Conservation (phyloP, 192 early-diverging fungal species). For the Linnemannia elongata region DNA sequence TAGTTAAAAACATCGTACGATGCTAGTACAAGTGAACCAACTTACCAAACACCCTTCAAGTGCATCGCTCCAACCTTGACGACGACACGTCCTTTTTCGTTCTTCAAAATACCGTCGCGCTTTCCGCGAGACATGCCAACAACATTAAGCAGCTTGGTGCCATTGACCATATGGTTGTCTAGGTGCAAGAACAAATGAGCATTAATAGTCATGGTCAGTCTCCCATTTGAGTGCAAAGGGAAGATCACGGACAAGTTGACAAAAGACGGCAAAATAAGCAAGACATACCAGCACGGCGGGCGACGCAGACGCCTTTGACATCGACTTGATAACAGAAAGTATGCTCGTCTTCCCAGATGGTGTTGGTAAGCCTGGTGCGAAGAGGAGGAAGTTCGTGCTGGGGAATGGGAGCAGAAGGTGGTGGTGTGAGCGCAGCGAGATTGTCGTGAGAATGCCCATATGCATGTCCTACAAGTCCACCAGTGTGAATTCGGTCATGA, state of each 20-base stretch:
- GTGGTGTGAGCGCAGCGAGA: slow-evolving; percentile 37
- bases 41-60: slow-evolving; percentile 88
- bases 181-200: slow-evolving; percentile 5
- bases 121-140: slow-evolving; percentile 90
- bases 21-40: neutral
- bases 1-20: too few relatives aligned
- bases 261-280: neutral
- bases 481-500: slow-evolving; percentile 40
- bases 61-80: slow-evolving; percentile 92
- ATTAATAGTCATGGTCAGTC: too few relatives aligned
- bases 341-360: slow-evolving; percentile 88
- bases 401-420: slow-evolving; percentile 40
- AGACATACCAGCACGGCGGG: slow-evolving; percentile 73
- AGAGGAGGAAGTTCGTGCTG: slow-evolving; percentile 51
- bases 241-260: neutral
- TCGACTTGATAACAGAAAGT: slow-evolving; percentile 87
- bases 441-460: slow-evolving; percentile 42
- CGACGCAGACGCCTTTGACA: slow-evolving; percentile 84
- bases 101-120: slow-evolving; percentile 88
- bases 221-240: too few relatives aligned
- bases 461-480: slow-evolving; percentile 46
- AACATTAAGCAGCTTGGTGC: slow-evolving; percentile 89
- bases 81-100: slow-evolving; percentile 87
- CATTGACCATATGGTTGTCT: slow-evolving; percentile 91
- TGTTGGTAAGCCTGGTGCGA: slow-evolving; percentile 74